Conservation (phyloP, 441 rosid species). For the Arabidopsis hybrid region DNA sequence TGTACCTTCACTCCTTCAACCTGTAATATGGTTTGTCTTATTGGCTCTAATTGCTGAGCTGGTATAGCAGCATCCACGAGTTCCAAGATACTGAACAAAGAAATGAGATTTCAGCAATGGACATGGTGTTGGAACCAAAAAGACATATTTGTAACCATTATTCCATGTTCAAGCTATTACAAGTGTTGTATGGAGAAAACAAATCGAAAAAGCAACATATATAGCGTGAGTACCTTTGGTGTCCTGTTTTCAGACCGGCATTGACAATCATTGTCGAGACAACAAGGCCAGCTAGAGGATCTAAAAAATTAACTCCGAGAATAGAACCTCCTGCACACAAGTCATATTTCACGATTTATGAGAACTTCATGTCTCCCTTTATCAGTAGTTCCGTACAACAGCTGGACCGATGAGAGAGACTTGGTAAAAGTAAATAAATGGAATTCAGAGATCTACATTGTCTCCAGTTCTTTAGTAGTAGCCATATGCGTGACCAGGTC, state of each 20-base stretch:
- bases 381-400: slow-evolving; percentile 6
- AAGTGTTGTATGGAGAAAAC: slow-evolving; percentile 8
- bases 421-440: no score
- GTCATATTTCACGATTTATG: not conserved
- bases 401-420: not conserved
- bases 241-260: slow-evolving; percentile 84
- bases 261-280: slow-evolving; percentile 90
- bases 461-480: not conserved
- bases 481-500: slow-evolving; percentile 12
- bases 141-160: slow-evolving; percentile 16
- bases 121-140: slow-evolving; percentile 28
- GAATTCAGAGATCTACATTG: not conserved
- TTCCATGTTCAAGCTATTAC: slow-evolving; percentile 19
- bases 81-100: slow-evolving; percentile 74
- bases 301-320: slow-evolving; percentile 84
- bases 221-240: slow-evolving; percentile 69
- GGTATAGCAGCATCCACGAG: slow-evolving; percentile 98
- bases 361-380: slow-evolving; percentile 1
- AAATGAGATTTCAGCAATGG: slow-evolving; percentile 7
- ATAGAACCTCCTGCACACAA: slow-evolving; percentile 84
- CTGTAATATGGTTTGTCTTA: slow-evolving; percentile 71
- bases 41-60: slow-evolving; percentile 69
- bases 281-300: slow-evolving; percentile 94
- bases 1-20: slow-evolving; percentile 88
- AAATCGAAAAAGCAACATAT: slow-evolving; percentile 1